These are phyloP conservation scores for Knufia petricola DNA, from an alignment of 2,329 filamentous ascomycete genomes.

Conservation along the genomic window DNA sequence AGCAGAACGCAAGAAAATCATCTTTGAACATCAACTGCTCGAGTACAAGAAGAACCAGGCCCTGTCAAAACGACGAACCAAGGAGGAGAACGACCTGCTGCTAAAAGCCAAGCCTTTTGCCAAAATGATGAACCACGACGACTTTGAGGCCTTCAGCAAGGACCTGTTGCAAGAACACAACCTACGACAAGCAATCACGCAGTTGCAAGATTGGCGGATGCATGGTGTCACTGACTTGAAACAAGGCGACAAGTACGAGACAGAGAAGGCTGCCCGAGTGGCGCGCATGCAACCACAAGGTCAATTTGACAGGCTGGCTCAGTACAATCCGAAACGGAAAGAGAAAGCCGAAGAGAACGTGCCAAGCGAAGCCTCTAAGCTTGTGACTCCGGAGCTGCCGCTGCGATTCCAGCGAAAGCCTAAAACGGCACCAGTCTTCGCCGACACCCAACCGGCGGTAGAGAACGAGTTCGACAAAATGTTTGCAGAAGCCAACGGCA, in stretches of 20 bases:
- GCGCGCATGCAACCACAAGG: slow-evolving; percentile 60
- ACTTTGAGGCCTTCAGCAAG: slow-evolving; percentile 78
- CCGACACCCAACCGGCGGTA: slow-evolving; percentile 26
- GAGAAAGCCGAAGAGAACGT: slow-evolving; percentile 60
- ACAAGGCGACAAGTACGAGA: slow-evolving; percentile 83
- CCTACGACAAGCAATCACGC: slow-evolving; percentile 74
- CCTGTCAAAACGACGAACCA: slow-evolving; percentile 86
- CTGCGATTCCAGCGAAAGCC: slow-evolving; percentile 44
- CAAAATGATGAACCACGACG: slow-evolving; percentile 87
- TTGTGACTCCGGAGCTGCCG: slow-evolving; percentile 71
- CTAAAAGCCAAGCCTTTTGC: slow-evolving; percentile 95
- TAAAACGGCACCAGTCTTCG: slow-evolving; percentile 29
- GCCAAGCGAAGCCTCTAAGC: slow-evolving; percentile 61
- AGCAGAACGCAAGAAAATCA: slow-evolving; percentile 88
- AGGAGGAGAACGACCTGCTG: slow-evolving; percentile 83
- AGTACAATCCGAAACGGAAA: slow-evolving; percentile 50
- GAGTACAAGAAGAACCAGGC: slow-evolving; percentile 89
- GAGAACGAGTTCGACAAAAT: slow-evolving; percentile 46
- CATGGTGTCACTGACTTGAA: slow-evolving; percentile 76
- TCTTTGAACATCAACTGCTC: slow-evolving; percentile 88
- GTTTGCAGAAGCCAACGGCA: slow-evolving; percentile 45
- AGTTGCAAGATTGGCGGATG: slow-evolving; percentile 88
- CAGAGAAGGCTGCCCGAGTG: slow-evolving; percentile 68
- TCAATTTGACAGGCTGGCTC: slow-evolving; percentile 74
- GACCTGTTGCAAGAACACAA: slow-evolving; percentile 87